A percentile compares a stretch with the other conserved stretches of the same genome.
phyloP scores from a whole-genome alignment of 306 rosid species.

The Dalbergia cochinchinensis region DNA sequence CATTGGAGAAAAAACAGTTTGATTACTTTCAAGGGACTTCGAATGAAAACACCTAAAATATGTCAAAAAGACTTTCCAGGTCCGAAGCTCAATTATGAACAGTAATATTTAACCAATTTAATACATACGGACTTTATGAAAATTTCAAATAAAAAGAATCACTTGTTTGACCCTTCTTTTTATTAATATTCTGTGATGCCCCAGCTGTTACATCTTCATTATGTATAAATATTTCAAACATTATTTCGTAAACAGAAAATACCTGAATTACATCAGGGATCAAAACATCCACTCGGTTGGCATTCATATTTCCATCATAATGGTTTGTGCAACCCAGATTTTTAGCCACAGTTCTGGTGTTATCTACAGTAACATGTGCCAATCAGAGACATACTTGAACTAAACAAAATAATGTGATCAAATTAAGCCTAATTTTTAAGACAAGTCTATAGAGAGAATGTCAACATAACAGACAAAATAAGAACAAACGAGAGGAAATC shows the following conservation, averaged over 20 bases:
- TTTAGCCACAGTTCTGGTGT: slow-evolving; percentile 85
- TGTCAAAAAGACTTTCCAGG: slow-evolving; percentile 25
- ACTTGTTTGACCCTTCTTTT: slow-evolving; percentile 34
- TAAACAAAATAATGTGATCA: slow-evolving; percentile 24
- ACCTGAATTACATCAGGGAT: slow-evolving; percentile 98
- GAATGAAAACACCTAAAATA: slow-evolving; percentile 17
- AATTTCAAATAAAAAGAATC: slow-evolving; percentile 3
- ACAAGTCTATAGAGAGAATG: not conserved
- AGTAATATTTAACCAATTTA: slow-evolving; percentile 21
- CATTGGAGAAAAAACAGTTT: not conserved
- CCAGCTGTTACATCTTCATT: slow-evolving; percentile 24
- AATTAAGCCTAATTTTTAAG: slow-evolving; percentile 10
- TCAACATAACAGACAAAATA: slow-evolving; percentile 9
- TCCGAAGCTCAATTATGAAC: slow-evolving; percentile 9
- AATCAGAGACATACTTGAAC: slow-evolving; percentile 35
- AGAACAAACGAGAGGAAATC: slow-evolving; percentile 25
- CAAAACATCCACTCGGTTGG: slow-evolving; percentile 78
- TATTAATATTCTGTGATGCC: slow-evolving; percentile 20
- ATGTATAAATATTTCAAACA: slow-evolving; percentile 29
- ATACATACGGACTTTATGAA: not conserved
- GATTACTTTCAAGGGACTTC: slow-evolving; percentile 7
- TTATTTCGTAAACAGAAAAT: slow-evolving; percentile 30
- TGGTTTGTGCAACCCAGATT: slow-evolving; percentile 85
- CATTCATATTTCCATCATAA: slow-evolving; percentile 49
- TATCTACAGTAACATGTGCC: slow-evolving; percentile 62